Base-by-base conservation (phyloP, 1,284 basidiomycete species). In the Kwoniella shivajii region DNA sequence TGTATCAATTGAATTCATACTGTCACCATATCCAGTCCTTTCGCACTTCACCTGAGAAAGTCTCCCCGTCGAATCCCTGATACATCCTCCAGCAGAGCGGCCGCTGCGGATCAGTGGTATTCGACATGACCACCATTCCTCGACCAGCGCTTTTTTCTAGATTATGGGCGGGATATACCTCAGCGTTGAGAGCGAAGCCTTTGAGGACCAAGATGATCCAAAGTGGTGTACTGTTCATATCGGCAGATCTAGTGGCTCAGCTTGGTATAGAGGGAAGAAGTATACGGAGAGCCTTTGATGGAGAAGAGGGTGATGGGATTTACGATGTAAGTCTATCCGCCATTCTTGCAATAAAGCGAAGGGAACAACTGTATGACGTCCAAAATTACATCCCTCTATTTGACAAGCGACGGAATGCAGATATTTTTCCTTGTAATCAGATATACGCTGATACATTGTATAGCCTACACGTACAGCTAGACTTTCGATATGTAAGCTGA, bases 161-260 rank as follows among this genome's bases (percentile, higher is more conserved):
- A 20, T n/a, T 70, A 48, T 74, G 72, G 72, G 7, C 46, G 3
- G 26, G 41, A 9, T 74, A 74, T 45, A 58, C 62, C 3, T 34
- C 52, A 11, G 61, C 65, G 3, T 52, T 74, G 14, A 43, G 50
- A 13, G 50, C 51, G 11, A 51, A 52, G n/a, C 74, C 74, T 2
- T 57, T 76, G 7, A 56, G 66, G 27, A 76, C 74, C 4, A 72
- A 71, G 49, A 74, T 73, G 71, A 53, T 66, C 31, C 88, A 88
- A 0, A 86, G 87, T 0, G 85, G 83, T 1, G 69, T 86, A 41
- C 78, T 91, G 16, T 91, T 90, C 65, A 85, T 68, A 42, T 78
- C 84, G 9, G 90, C 89, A n/a, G 91, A 93, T 70, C 67, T 89
- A 1, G 82, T 92, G 34, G 89, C 90, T 0, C 90, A 92, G 74